These are phyloP conservation scores for Heliophila coronopifolia DNA, from an alignment of 441 rosid genomes.

Conservation along the genomic window DNA sequence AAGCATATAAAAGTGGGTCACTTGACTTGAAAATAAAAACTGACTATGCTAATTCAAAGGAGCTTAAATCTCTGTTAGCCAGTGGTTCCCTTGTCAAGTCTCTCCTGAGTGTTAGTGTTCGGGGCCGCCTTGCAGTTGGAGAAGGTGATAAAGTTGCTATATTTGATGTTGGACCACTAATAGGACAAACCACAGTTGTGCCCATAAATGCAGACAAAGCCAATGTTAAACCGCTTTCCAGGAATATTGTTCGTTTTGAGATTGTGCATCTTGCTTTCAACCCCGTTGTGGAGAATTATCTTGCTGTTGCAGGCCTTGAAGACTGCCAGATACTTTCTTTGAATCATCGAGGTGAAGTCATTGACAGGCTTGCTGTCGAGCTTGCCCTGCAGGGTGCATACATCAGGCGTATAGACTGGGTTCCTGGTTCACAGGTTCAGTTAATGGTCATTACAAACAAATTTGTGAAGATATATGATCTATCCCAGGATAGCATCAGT, in stretches of 20 bases:
- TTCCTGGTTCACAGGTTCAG: constrained; percentile 97
- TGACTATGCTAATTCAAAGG: constrained; percentile 97
- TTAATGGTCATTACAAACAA: constrained; percentile 90
- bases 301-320: constrained; percentile 98
- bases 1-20: constrained; percentile 98
- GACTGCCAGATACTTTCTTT: constrained; percentile 95
- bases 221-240: constrained; percentile 94
- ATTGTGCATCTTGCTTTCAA: constrained; percentile 91
- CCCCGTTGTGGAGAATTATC: constrained; percentile 83
- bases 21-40: constrained; percentile 96
- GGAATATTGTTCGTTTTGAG: constrained; percentile 96
- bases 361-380: constrained; percentile 96
- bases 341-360: constrained; percentile 97
- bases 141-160: constrained; percentile 99
- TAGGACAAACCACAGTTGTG: constrained; percentile 89
- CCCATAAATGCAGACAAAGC: constrained; percentile 98
- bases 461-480: constrained; percentile 95
- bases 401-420: constrained; percentile 90
- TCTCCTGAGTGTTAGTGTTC: constrained; percentile 86
- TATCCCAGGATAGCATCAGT: constrained; percentile 95
- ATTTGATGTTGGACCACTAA: constrained; percentile 93
- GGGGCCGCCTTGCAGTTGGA: constrained; percentile 99
- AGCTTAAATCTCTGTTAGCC: constrained; percentile 81
- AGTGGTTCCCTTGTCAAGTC: constrained; percentile 96
- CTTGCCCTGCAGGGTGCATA: constrained; percentile 98